Conservation (phyloP, 1,139 yeast species). For the Suhomyces taliae region DNA sequence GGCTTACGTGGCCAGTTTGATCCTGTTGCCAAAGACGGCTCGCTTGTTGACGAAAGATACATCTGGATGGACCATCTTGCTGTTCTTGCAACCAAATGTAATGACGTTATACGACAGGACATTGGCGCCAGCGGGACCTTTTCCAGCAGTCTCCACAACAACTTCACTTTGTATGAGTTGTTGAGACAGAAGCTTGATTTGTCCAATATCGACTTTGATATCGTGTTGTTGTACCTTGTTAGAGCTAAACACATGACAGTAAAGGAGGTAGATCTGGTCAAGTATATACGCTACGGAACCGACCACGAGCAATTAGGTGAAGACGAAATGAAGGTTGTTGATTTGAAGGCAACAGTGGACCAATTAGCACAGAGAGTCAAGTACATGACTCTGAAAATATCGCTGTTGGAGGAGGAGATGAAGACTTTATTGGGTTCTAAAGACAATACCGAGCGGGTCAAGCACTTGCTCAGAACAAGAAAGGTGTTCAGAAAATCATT, state of each 20-base stretch:
- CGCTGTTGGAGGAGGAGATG: constrained; percentile 21
- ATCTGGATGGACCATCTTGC: constrained; percentile 27
- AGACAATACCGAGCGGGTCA: constrained; percentile 8
- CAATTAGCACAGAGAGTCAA: constrained; percentile 21
- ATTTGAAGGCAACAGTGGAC: constrained; percentile 23
- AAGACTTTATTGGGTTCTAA: constrained; percentile 3
- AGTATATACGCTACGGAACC: constrained; percentile 25
- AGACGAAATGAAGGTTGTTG: constrained; percentile 33
- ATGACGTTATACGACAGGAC: constrained; percentile 9
- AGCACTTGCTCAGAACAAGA: constrained; percentile 9
- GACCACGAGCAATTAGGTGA: constrained; percentile 18
- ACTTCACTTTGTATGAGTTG: constrained; percentile 15
- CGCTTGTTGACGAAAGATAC: constrained; percentile 24
- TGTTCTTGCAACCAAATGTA: constrained; percentile 15
- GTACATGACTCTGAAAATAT: constrained; percentile 24
- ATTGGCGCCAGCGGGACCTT: constrained; percentile 15
- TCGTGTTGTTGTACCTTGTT: constrained; percentile 26
- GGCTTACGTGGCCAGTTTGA: constrained; percentile 4
- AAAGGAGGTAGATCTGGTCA: constrained; percentile 12
- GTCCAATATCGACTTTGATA: constrained; percentile 23
- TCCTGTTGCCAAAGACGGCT: constrained; percentile 14
- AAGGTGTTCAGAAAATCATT: constrained; percentile 15
- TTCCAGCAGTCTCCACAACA: constrained; percentile 23
- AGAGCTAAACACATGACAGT: constrained; percentile 20
- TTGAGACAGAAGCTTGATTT: constrained; percentile 16